Conservation (phyloP, 257 asterid species). For the Capsicum pubescens region DNA sequence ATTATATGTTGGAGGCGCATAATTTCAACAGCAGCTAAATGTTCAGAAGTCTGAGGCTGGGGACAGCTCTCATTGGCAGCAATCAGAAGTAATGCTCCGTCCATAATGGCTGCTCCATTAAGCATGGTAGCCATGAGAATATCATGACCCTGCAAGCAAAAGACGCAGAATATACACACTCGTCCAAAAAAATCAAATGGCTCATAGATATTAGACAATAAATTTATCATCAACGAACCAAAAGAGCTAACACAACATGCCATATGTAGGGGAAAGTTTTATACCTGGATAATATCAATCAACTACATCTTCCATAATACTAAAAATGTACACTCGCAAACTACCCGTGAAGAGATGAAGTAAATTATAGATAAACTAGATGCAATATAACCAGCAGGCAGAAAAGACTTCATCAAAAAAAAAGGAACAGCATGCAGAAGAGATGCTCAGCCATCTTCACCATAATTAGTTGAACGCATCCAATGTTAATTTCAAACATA, state of each 20-base stretch:
- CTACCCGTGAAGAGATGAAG: background rate
- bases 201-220: background rate
- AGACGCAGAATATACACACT: background rate
- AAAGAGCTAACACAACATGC: background rate
- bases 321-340: background rate
- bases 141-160: slow-evolving; percentile 74
- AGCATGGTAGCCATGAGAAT: slow-evolving; percentile 99
- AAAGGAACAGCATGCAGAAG: background rate
- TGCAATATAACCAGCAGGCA: too few relatives aligned
- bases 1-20: slow-evolving; percentile 94
- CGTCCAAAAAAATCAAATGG: background rate
- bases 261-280: background rate
- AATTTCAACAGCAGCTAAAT: slow-evolving; percentile 93
- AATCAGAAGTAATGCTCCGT: slow-evolving; percentile 90
- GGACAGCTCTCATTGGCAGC: slow-evolving; percentile 98
- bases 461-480: background rate
- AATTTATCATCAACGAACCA: background rate
- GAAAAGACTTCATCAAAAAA: too few relatives aligned
- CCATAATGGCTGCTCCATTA: slow-evolving; percentile 98
- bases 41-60: slow-evolving; percentile 98
- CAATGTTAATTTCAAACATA: background rate
- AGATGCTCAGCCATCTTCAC: slow-evolving; percentile 24
- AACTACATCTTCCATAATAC: background rate
- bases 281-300: background rate
- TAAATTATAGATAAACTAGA: background rate